Percentiles rank a stretch among this genome's conserved stretches.
phyloP scores from a whole-genome alignment of 768 basidiomycete species.

The Auricularia cornea region DNA sequence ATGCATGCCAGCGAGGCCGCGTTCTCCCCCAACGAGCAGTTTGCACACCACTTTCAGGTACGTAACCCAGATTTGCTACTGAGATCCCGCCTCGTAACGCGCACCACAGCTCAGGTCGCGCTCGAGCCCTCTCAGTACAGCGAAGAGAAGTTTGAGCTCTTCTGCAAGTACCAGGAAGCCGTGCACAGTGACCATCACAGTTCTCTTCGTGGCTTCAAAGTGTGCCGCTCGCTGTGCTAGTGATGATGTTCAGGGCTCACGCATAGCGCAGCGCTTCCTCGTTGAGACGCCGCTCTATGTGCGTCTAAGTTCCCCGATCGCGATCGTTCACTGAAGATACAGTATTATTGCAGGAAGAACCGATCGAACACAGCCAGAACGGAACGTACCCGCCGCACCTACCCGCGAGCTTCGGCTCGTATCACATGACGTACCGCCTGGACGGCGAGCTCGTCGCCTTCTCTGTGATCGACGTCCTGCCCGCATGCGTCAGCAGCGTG shows the following conservation, averaged over 20 bases:
- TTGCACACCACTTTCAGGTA: slow-evolving; percentile 54
- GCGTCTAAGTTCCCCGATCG: no score
- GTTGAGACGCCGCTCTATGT: slow-evolving; percentile 72
- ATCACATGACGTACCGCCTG: slow-evolving; percentile 81
- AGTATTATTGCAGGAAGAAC: slow-evolving; percentile 52
- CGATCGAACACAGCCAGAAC: slow-evolving; percentile 46
- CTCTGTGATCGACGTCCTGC: slow-evolving; percentile 85
- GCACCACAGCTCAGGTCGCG: slow-evolving; percentile 41
- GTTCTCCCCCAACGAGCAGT: slow-evolving; percentile 19
- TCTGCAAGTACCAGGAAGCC: slow-evolving; percentile 62
- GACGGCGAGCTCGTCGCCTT: slow-evolving; percentile 79
- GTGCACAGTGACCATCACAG: slow-evolving; percentile 66
- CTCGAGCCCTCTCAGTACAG: slow-evolving; percentile 73
- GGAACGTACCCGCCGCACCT: slow-evolving; percentile 42
- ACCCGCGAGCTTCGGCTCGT: slow-evolving; percentile 79
- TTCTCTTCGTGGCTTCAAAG: slow-evolving; percentile 41
- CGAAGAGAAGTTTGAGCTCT: slow-evolving; percentile 74
- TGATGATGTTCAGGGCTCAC: no score
- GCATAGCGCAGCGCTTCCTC: slow-evolving; percentile 47
- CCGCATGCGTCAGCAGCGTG: slow-evolving; percentile 70
- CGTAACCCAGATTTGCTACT: no score
- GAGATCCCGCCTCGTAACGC: background rate
- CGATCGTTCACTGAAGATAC: no score
- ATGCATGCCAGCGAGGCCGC: slow-evolving; percentile 51
- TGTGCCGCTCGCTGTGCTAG: no score